phyloP scores from a whole-genome alignment of 2,329 filamentous ascomycete species.

The Sporothrix dimorphospora region DNA sequence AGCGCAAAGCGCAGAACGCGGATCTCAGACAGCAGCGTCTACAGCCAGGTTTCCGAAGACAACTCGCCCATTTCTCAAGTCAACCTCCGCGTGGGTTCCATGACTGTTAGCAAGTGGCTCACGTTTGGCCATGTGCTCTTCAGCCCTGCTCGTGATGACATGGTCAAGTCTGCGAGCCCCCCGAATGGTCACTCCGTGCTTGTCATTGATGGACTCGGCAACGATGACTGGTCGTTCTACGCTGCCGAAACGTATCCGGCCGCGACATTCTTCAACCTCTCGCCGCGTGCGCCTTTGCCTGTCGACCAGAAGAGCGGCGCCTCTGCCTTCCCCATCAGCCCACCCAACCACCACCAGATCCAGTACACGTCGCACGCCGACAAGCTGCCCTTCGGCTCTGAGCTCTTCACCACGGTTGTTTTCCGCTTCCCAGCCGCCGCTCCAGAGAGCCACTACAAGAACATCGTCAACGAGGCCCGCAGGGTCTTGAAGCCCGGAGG shows the following conservation, averaged over 20 bases:
- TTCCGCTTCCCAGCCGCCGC: slow-evolving; percentile 75
- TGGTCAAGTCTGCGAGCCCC: slow-evolving; percentile 55
- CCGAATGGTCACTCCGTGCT: slow-evolving; percentile 67
- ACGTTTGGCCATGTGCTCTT: slow-evolving; percentile 83
- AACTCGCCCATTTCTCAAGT: slow-evolving; percentile 69
- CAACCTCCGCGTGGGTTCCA: slow-evolving; percentile 76
- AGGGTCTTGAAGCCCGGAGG: slow-evolving; percentile 78
- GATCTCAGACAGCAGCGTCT: slow-evolving; percentile 50
- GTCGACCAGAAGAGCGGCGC: slow-evolving; percentile 48
- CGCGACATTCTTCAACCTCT: slow-evolving; percentile 77
- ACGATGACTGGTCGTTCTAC: slow-evolving; percentile 86
- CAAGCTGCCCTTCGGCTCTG: slow-evolving; percentile 74
- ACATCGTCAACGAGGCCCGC: slow-evolving; percentile 73
- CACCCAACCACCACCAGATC: slow-evolving; percentile 75
- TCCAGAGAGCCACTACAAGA: slow-evolving; percentile 69
- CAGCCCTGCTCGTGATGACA: slow-evolving; percentile 74
- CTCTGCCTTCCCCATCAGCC: slow-evolving; percentile 57
- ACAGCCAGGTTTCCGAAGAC: slow-evolving; percentile 56
- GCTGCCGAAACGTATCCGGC: slow-evolving; percentile 77
- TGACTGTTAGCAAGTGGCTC: slow-evolving; percentile 87
- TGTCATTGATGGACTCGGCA: slow-evolving; percentile 82
- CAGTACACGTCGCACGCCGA: slow-evolving; percentile 64
- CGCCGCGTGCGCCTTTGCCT: slow-evolving; percentile 58
- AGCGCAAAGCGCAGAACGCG: slow-evolving; percentile 34
- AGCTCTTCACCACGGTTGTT: slow-evolving; percentile 76